phyloP scores from a whole-genome alignment of 805 yeast species.

The Saturnispora halmiae region DNA sequence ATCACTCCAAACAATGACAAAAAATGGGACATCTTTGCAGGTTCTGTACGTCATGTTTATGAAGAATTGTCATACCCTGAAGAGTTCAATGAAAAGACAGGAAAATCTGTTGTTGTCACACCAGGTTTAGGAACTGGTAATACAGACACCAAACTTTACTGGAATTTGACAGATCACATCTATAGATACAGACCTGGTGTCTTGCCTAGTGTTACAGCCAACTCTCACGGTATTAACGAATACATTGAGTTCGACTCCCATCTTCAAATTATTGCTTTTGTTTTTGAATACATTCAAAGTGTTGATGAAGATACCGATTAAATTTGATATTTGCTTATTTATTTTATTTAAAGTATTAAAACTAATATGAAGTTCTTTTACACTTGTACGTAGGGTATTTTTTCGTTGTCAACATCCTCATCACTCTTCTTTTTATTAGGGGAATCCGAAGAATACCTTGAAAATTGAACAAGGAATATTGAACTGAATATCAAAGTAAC shows the following conservation, averaged over 20 bases:
- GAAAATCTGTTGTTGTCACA: conserved; percentile 34
- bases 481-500: conserved; percentile 29
- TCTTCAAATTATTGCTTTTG: conserved; percentile 47
- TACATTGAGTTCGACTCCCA: conserved; percentile 45
- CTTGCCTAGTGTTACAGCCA: conserved; percentile 30
- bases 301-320: conserved; percentile 26
- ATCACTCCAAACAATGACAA: conserved; percentile 50
- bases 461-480: conserved; percentile 24
- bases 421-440: conserved; percentile 4
- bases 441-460: conserved; percentile 15
- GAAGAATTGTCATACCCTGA: conserved; percentile 36
- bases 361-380: background rate
- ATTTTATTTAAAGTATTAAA: background rate
- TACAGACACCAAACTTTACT: conserved; percentile 59
- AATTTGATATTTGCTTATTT: background rate
- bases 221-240: conserved; percentile 61
- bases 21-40: conserved; percentile 36
- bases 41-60: conserved; percentile 37
- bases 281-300: conserved; percentile 42
- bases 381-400: background rate
- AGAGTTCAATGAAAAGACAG: conserved; percentile 17
- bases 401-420: too few species aligned
- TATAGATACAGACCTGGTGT: conserved; percentile 50
- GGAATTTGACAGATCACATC: conserved; percentile 51
- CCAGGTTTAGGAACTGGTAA: conserved; percentile 61